A percentile compares a stretch with the other conserved stretches of the same genome.
phyloP scores from a whole-genome alignment of 2,329 filamentous ascomycete species.

The Coniochaeta hoffmannii region DNA sequence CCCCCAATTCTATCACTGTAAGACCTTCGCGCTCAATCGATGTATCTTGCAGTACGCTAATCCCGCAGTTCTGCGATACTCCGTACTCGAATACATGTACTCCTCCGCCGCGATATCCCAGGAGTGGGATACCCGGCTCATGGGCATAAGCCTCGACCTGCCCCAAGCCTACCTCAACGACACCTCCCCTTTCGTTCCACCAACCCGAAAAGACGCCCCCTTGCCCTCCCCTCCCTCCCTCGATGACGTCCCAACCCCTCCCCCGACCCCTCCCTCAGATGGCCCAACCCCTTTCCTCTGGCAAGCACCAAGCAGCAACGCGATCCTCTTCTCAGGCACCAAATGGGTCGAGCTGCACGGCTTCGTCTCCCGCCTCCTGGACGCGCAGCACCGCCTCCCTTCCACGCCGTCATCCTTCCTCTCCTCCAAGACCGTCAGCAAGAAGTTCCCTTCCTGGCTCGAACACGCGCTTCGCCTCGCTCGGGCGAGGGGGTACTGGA shows the following conservation, averaged over 20 bases:
- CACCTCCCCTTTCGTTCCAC: constrained; percentile 42
- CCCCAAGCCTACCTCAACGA: constrained; percentile 59
- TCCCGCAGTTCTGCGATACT: constrained; percentile 61
- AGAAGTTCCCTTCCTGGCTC: constrained; percentile 66
- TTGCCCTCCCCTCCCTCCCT: background rate
- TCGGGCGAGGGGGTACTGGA: constrained; percentile 67
- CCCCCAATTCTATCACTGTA: constrained; percentile 74
- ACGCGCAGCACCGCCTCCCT: constrained; percentile 27
- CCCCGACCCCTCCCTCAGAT: constrained; percentile 9
- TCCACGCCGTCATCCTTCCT: constrained; percentile 29
- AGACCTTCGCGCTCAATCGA: constrained; percentile 15
- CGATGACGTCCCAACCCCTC: background rate
- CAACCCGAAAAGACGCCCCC: constrained; percentile 16
- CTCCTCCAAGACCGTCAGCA: constrained; percentile 53
- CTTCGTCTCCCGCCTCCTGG: constrained; percentile 62
- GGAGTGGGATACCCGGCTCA: constrained; percentile 46
- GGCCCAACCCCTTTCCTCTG: constrained; percentile 62
- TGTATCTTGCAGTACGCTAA: background rate
- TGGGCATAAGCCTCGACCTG: constrained; percentile 75
- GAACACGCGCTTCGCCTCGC: constrained; percentile 73
- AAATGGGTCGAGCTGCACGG: constrained; percentile 83
- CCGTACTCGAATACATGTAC: constrained; percentile 69
- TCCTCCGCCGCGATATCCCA: constrained; percentile 40
- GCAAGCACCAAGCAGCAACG: constrained; percentile 78
- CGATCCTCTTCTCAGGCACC: constrained; percentile 73